A percentile compares a stretch with the other conserved stretches of the same genome.
phyloP scores from a whole-genome alignment of 140 eudicot genomes.

The Ambrosia hybrid region DNA sequence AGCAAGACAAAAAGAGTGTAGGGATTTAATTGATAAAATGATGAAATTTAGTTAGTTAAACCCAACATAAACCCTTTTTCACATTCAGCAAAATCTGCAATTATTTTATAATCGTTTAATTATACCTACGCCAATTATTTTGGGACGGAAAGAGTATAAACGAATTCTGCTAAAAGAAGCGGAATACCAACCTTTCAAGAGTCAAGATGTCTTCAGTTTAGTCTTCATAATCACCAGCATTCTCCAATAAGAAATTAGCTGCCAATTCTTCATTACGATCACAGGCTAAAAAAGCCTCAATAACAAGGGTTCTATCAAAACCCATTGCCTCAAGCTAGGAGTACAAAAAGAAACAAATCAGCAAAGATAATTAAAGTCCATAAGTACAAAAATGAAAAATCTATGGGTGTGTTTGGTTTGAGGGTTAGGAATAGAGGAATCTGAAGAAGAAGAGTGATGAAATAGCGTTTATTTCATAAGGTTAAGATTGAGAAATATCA shows the following conservation, averaged over 20 bases:
- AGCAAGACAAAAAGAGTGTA: neutral
- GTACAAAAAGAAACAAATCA: slow-evolving; percentile 5
- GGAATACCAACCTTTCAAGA: slow-evolving; percentile 22
- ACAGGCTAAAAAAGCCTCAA: slow-evolving; percentile 95
- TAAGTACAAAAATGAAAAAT: neutral
- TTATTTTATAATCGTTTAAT: neutral
- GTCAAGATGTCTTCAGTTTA: slow-evolving; percentile 26
- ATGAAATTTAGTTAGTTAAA: too few species aligned
- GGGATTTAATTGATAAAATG: neutral
- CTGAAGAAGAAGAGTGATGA: too few species aligned
- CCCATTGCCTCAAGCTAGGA: slow-evolving; percentile 93
- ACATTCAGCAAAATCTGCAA: neutral
- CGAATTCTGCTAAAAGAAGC: slow-evolving; percentile 8
- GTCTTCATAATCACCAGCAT: slow-evolving; percentile 85
- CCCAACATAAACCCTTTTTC: too few species aligned
- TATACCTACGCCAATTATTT: neutral
- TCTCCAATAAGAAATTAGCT: slow-evolving; percentile 79
- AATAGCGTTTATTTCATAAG: too few species aligned
- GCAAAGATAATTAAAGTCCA: neutral
- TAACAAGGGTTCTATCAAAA: slow-evolving; percentile 89
- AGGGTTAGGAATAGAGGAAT: too few species aligned
- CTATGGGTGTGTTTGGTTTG: too few species aligned
- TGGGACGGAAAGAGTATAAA: neutral
- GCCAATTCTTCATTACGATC: slow-evolving; percentile 95
- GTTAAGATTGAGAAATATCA: too few species aligned